These are phyloP conservation scores for Brettanomyces anomalus DNA, from an alignment of 805 yeast genomes.

Conservation along the genomic window DNA sequence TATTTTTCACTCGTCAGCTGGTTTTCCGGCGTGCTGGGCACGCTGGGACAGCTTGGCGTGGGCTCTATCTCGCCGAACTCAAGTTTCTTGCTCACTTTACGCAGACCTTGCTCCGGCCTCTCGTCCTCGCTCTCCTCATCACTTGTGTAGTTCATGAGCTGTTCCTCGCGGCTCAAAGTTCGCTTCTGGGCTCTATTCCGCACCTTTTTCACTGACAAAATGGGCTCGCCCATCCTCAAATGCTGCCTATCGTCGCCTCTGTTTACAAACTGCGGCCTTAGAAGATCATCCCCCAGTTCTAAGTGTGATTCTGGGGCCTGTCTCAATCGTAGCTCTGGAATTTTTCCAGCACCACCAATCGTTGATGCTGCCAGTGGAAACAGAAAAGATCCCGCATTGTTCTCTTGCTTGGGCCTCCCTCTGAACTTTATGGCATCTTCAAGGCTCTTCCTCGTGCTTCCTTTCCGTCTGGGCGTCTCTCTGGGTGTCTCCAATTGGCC, in stretches of 20 bases:
- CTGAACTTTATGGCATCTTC: slow-evolving; percentile 15
- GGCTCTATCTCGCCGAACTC: slow-evolving; percentile 7
- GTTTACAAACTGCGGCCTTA: too few species aligned
- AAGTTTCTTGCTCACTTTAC: slow-evolving; percentile 15
- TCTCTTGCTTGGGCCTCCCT: background rate
- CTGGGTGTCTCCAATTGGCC: slow-evolving; percentile 16
- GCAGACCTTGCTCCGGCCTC: slow-evolving; percentile 5
- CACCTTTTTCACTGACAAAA: background rate
- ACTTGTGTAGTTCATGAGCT: background rate
- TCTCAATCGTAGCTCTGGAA: too few species aligned
- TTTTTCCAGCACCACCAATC: slow-evolving; percentile 21
- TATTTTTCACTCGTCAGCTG: slow-evolving; percentile 27
- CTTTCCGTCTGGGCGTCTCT: slow-evolving; percentile 13
- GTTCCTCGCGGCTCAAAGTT: slow-evolving; percentile 1
- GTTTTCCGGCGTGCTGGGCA: slow-evolving; percentile 29
- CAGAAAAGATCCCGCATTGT: slow-evolving; percentile 4
- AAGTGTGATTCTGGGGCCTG: too few species aligned
- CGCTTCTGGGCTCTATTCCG: background rate
- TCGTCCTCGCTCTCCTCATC: slow-evolving; percentile 2
- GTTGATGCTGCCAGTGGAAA: slow-evolving; percentile 25
- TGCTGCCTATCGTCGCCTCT: slow-evolving; percentile 6
- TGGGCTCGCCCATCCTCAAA: slow-evolving; percentile 9
- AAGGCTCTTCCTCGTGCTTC: slow-evolving; percentile 8
- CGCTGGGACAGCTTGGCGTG: background rate
- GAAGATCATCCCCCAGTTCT: too few species aligned